Base-by-base conservation (phyloP, 352 stramenopile species). In the Peronospora tabacina region DNA sequence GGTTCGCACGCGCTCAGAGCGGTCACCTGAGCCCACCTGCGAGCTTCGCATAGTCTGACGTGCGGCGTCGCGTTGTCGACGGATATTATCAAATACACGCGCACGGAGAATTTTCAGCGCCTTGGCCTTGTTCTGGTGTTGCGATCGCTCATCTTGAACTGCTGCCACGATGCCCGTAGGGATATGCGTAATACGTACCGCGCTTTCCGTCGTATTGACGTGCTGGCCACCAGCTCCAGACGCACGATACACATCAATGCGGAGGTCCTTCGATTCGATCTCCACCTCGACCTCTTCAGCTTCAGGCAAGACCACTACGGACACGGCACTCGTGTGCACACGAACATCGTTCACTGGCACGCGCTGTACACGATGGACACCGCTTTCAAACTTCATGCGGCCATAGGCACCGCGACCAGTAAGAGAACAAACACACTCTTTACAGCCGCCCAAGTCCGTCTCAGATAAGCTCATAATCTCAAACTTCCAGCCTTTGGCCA, bases 201-300 rank as follows among this genome's bases (percentile, higher is more conserved):
- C 95, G 40, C 90, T 98, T 61, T 99, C 96, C 7, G 94, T 98
- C 50, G 97, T 99, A 81, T 99, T 99, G n/a, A 99, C 96, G 68
- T 99, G 97, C 76, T 99, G 96, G 0, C 94, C 95, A 35, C 96
- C 96, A 34, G 95, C 93, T 36, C 96, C 96, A 47, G 94, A 97
- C 17, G 90, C 94, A 19, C 96, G 79, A 70, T 97, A 98, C n/a
- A 97, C 97, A 40, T 96, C 90, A 51, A 99, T 96, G 55, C 96
- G 90, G 39, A 99, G 78, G 61, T 99, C 96, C 55, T 98, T 97
- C 15, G 73, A 55, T 49, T 98, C 85, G 3, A 98, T 74, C 70
- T 96, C 47, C 53, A 84, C 68, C 47, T 94, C 85, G 13, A 90
- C 74, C 30, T 87, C 86, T 34, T 96, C 78, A 9, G 88, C 67